Evolutionary conservation across 2,329 filamentous ascomycete species (phyloP).

Genomic region (Ascosphaera acerosa): DNA sequence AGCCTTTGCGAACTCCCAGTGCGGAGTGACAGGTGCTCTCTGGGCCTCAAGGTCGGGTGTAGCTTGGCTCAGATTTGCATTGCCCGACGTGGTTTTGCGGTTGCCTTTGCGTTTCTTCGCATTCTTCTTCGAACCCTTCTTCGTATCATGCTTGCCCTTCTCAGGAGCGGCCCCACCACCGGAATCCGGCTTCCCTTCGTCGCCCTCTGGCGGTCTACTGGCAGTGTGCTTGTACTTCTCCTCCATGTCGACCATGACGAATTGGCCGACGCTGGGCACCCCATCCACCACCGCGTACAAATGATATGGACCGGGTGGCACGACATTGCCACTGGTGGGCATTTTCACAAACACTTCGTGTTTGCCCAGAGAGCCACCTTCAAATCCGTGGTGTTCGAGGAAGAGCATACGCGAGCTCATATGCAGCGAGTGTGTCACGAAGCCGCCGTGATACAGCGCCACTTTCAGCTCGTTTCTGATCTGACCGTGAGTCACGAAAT

Average conservation of each 20-base stretch:
- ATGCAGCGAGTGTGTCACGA: slow-evolving; percentile 34
- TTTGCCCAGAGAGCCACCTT: slow-evolving; percentile 17
- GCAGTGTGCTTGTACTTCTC: background rate
- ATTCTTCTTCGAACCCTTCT: background rate
- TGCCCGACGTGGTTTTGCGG: background rate
- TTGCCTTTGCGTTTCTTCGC: background rate
- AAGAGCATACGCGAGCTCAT: slow-evolving; percentile 35
- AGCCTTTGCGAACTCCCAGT: background rate
- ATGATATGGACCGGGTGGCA: slow-evolving; percentile 34
- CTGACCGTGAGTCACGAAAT: slow-evolving; percentile 20
- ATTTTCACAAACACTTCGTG: slow-evolving; percentile 25
- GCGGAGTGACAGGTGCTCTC: too few species aligned
- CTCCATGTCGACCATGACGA: slow-evolving; percentile 14
- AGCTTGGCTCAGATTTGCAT: background rate
- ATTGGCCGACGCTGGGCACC: slow-evolving; percentile 27
- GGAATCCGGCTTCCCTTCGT: background rate
- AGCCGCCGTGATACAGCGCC: slow-evolving; percentile 31
- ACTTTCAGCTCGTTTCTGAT: slow-evolving; percentile 22
- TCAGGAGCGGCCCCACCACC: background rate
- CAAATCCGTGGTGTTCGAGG: slow-evolving; percentile 26
- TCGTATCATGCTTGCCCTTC: background rate
- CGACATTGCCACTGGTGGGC: slow-evolving; percentile 29
- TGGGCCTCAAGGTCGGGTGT: too few species aligned
- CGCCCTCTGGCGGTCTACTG: too few species aligned
- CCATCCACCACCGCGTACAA: slow-evolving; percentile 33